A percentile compares a stretch with the other conserved stretches of the same genome.
phyloP scores from a whole-genome alignment of 495 filamentous ascomycete genomes.

The Pseudevernia furfuracea region DNA sequence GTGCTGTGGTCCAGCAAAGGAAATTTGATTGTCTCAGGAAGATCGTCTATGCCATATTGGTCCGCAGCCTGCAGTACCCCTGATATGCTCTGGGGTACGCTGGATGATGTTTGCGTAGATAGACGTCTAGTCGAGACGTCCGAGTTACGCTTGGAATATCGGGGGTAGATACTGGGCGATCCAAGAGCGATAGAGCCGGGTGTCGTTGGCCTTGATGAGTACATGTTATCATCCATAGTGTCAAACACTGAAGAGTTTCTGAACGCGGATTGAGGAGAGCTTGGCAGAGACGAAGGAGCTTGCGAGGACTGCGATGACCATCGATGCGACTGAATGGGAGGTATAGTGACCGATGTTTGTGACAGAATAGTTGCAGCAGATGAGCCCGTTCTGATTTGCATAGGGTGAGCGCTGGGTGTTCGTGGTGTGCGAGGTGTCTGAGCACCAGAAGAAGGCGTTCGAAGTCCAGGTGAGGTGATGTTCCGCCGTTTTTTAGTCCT shows the following conservation, averaged over 20 bases:
- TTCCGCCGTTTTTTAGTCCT: slow-evolving; percentile 66
- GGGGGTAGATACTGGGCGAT: slow-evolving; percentile 42
- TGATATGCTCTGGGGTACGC: slow-evolving; percentile 6
- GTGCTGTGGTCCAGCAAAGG: slow-evolving; percentile 8
- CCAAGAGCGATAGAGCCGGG: slow-evolving; percentile 62
- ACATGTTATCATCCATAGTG: slow-evolving; percentile 44
- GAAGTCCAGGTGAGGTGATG: slow-evolving; percentile 48
- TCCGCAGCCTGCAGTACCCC: neutral
- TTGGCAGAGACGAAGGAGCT: slow-evolving; percentile 58
- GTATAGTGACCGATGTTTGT: slow-evolving; percentile 55
- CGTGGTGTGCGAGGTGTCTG: slow-evolving; percentile 38
- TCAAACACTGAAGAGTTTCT: slow-evolving; percentile 75
- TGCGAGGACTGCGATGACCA: slow-evolving; percentile 60
- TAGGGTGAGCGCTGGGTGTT: slow-evolving; percentile 36
- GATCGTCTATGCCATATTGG: slow-evolving; percentile 2
- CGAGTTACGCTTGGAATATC: slow-evolving; percentile 47
- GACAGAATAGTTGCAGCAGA: slow-evolving; percentile 52
- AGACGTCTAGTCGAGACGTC: slow-evolving; percentile 45
- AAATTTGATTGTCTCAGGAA: neutral
- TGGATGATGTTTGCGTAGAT: slow-evolving; percentile 3
- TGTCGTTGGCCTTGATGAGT: slow-evolving; percentile 63
- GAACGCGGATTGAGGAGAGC: slow-evolving; percentile 69
- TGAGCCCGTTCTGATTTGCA: slow-evolving; percentile 41
- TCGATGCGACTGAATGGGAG: slow-evolving; percentile 39
- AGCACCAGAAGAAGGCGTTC: slow-evolving; percentile 47